Evolutionary conservation across 2,329 filamentous ascomycete genomes (phyloP).

Genomic region (Didymella lethalis): DNA sequence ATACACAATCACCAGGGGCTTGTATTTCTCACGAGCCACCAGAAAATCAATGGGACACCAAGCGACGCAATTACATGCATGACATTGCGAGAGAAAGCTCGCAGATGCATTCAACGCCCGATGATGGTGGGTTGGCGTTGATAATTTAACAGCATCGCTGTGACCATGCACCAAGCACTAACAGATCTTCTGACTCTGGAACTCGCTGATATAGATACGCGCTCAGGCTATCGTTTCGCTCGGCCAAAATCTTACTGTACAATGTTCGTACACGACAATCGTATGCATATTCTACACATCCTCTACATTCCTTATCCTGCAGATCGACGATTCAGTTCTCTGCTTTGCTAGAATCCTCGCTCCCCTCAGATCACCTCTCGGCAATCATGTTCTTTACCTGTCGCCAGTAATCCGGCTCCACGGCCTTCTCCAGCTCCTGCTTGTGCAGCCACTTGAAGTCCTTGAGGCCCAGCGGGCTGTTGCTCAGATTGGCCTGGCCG

Average conservation of each 20-base stretch:
- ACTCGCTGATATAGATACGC: conserved; percentile 8
- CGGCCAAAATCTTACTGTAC: conserved; percentile 11
- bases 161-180: too few species aligned
- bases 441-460: conserved; percentile 94
- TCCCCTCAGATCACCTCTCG: conserved; percentile 64
- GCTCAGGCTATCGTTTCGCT: background rate
- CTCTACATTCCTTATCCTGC: background rate
- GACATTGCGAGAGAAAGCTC: too few species aligned
- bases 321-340: background rate
- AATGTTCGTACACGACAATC: conserved; percentile 17
- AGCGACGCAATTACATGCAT: too few species aligned
- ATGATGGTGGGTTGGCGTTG: too few species aligned
- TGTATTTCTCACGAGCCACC: too few species aligned
- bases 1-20: too few species aligned
- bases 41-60: too few species aligned
- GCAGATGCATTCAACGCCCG: too few species aligned
- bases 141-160: too few species aligned
- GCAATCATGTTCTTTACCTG: conserved; percentile 84
- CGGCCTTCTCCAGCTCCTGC: conserved; percentile 78
- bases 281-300: conserved; percentile 19
- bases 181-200: conserved; percentile 40
- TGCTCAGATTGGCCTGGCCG: conserved; percentile 83
- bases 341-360: background rate
- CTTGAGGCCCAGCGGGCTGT: conserved; percentile 74
- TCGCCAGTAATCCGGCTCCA: conserved; percentile 74